A percentile compares a stretch with the other conserved stretches of the same genome.
Evolutionary conservation across 177 flowering plant genomes (phyloP).

Genomic region (Tripterygium wilfordii): DNA sequence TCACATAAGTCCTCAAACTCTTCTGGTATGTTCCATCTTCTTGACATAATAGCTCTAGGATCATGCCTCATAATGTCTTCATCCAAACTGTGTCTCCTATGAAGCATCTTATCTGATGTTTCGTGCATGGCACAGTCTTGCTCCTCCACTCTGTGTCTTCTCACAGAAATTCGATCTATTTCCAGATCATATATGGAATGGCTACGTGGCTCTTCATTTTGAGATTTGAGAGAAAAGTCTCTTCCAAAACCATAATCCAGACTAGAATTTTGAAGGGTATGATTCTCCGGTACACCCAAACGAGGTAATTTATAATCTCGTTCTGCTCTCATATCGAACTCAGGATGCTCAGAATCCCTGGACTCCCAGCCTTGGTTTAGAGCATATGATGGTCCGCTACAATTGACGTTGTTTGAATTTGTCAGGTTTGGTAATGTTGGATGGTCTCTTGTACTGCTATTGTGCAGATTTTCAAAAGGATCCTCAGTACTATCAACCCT

Average conservation of each 20-base stretch:
- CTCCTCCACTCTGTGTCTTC: slow-evolving; percentile 10
- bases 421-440: slow-evolving; percentile 7
- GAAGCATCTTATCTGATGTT: slow-evolving; percentile 14
- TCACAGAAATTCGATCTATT: slow-evolving; percentile 5
- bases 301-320: slow-evolving; percentile 12
- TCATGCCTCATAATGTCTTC: slow-evolving; percentile 9
- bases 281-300: slow-evolving; percentile 9
- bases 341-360: slow-evolving; percentile 11
- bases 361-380: slow-evolving; percentile 11
- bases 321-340: slow-evolving; percentile 8
- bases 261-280: slow-evolving; percentile 7
- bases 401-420: slow-evolving; percentile 11
- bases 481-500: slow-evolving; percentile 11
- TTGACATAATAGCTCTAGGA: slow-evolving; percentile 12
- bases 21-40: slow-evolving; percentile 4
- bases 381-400: slow-evolving; percentile 8
- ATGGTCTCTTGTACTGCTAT: slow-evolving; percentile 6
- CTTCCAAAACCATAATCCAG: slow-evolving; percentile 13
- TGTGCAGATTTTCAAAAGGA: slow-evolving; percentile 9
- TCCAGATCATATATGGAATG: slow-evolving; percentile 13
- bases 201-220: slow-evolving; percentile 8
- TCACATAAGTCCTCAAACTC: slow-evolving; percentile 14
- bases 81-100: slow-evolving; percentile 10
- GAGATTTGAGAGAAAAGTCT: slow-evolving; percentile 9
- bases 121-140: slow-evolving; percentile 10